Evolutionary conservation across 768 basidiomycete genomes (phyloP).

Genomic region (Mycena latifolia): DNA sequence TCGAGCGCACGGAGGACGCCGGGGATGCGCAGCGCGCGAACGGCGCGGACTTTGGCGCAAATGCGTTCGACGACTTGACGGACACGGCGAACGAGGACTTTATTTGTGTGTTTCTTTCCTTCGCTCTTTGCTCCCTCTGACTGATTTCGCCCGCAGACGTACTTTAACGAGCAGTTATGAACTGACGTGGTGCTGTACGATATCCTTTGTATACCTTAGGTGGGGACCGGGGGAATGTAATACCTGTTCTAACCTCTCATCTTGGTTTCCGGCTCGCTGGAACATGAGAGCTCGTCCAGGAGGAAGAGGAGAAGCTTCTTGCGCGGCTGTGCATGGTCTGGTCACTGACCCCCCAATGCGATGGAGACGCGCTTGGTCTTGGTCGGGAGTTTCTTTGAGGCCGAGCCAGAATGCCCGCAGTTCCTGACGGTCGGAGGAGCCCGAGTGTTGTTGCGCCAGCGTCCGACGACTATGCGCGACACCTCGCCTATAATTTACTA

Average conservation of each 20-base stretch:
- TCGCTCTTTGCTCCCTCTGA: neutral
- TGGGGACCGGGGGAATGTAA: no score
- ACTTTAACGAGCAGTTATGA: conserved; percentile 19
- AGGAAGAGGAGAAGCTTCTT: conserved; percentile 10
- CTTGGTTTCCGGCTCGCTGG: no score
- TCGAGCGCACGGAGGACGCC: conserved; percentile 30
- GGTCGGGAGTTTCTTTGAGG: conserved; percentile 17
- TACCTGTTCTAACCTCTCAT: no score
- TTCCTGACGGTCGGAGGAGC: conserved; percentile 28
- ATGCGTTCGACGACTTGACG: conserved; percentile 36
- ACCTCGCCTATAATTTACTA: no score
- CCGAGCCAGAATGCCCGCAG: neutral
- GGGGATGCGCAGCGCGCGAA: conserved; percentile 33
- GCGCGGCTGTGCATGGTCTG: conserved; percentile 3
- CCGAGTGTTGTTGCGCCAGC: conserved; percentile 14
- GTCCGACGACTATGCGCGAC: neutral
- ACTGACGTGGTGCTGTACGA: no score
- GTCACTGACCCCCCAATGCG: conserved; percentile 6
- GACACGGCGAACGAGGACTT: conserved; percentile 34
- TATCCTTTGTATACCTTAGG: no score
- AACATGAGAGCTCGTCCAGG: conserved; percentile 1
- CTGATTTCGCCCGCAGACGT: conserved; percentile 17
- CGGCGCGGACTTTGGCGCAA: conserved; percentile 23
- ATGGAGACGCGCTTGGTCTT: conserved; percentile 23
- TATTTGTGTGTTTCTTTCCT: conserved; percentile 21